Conservation (phyloP, 73 alveolate species). For the Blepharisma japonicum region DNA sequence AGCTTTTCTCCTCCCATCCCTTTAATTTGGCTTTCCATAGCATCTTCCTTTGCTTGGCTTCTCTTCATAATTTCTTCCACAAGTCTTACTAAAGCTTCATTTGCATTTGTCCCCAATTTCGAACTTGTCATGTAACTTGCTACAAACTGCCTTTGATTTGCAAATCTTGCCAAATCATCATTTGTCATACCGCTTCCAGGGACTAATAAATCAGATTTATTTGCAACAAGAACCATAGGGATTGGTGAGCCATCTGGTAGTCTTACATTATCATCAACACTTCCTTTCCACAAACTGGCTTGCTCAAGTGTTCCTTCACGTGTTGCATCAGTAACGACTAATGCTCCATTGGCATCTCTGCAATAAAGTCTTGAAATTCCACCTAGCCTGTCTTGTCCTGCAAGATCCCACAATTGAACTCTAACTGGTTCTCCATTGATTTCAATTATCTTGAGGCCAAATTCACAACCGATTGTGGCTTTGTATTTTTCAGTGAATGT, state of each 20-base stretch:
- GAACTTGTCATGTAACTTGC: no score
- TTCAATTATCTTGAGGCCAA: conserved; percentile 56
- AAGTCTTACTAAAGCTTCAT: no score
- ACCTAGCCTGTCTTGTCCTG: conserved; percentile 75
- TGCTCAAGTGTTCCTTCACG: conserved; percentile 38
- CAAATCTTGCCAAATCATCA: no score
- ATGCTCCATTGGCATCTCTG: conserved; percentile 68
- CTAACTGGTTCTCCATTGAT: conserved; percentile 40
- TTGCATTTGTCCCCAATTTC: no score
- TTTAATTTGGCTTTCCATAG: no score
- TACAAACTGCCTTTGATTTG: no score
- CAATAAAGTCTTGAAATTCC: conserved; percentile 63
- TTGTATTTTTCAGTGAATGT: conserved; percentile 43
- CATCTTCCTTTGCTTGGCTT: no score
- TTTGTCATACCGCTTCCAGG: no score
- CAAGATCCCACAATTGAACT: conserved; percentile 72
- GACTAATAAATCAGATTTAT: conserved; percentile 41
- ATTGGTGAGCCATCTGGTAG: neutral
- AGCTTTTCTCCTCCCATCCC: no score
- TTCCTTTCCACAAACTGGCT: conserved; percentile 37
- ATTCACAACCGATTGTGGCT: conserved; percentile 68
- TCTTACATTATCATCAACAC: conserved; percentile 36
- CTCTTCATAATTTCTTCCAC: no score
- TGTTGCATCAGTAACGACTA: conserved; percentile 56
- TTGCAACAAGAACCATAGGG: conserved; percentile 51